phyloP scores from a whole-genome alignment of 2,329 filamentous ascomycete species.

The Alternaria sp. region DNA sequence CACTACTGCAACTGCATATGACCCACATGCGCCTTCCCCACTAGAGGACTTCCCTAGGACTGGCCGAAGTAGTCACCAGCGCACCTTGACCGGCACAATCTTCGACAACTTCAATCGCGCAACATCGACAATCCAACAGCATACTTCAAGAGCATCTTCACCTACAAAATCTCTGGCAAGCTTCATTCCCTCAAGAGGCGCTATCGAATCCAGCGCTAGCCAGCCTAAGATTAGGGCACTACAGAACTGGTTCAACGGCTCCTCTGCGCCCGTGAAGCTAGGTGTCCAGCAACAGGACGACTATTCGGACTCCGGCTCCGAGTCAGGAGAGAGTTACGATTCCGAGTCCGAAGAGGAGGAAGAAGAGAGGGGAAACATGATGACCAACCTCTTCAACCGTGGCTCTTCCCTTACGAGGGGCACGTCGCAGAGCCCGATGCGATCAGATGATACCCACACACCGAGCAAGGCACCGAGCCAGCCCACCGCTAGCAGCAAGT shows the following conservation, averaged over 20 bases:
- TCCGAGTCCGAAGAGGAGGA: conserved; percentile 34
- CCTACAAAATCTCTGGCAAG: conserved; percentile 52
- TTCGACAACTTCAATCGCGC: conserved; percentile 51
- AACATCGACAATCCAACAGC: conserved; percentile 48
- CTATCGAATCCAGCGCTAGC: conserved; percentile 41
- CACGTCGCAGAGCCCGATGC: conserved; percentile 32
- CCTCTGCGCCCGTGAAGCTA: conserved; percentile 60
- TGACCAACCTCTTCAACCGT: conserved; percentile 46
- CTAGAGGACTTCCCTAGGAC: conserved; percentile 37
- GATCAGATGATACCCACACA: conserved; percentile 24
- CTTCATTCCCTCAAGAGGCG: conserved; percentile 48
- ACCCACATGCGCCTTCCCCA: conserved; percentile 44
- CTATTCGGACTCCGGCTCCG: conserved; percentile 42
- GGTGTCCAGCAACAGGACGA: conserved; percentile 46
- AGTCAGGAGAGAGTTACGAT: conserved; percentile 38
- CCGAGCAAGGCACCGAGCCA: conserved; percentile 33
- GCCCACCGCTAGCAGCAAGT: conserved; percentile 42
- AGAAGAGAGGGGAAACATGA: conserved; percentile 42
- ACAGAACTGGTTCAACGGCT: conserved; percentile 63
- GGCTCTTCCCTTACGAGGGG: conserved; percentile 37
- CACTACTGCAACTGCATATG: conserved; percentile 42
- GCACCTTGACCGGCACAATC: conserved; percentile 48
- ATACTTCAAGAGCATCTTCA: conserved; percentile 51
- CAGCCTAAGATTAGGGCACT: conserved; percentile 49
- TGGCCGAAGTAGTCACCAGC: conserved; percentile 39